A percentile compares a stretch with the other conserved stretches of the same genome.
phyloP scores from a whole-genome alignment of 140 eudicot genomes.

The Senecio squalidus region DNA sequence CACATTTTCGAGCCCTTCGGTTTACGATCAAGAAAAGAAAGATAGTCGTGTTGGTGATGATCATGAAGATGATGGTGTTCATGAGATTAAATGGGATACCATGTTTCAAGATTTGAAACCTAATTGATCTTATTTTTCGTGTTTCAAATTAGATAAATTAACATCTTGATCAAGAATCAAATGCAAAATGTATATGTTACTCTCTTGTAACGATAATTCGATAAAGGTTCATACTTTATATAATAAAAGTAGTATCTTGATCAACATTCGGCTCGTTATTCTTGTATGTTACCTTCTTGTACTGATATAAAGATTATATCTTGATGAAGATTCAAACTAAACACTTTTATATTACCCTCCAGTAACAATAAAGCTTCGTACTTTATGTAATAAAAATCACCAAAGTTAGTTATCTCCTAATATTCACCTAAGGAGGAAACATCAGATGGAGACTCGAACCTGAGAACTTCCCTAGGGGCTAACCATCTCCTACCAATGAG shows the following conservation, averaged over 20 bases:
- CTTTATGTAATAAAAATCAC: background rate
- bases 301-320: background rate
- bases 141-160: no score
- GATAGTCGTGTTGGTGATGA: slow-evolving; percentile 32
- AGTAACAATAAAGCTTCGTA: background rate
- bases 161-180: no score
- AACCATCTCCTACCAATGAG: no score
- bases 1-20: slow-evolving; percentile 51
- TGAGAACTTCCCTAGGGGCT: no score
- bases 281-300: background rate
- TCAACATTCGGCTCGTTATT: background rate
- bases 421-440: no score
- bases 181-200: no score
- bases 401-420: no score
- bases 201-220: slow-evolving; percentile 25
- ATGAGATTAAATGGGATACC: slow-evolving; percentile 84
- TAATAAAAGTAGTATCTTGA: background rate
- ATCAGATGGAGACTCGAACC: no score
- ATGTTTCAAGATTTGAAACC: slow-evolving; percentile 91
- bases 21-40: slow-evolving; percentile 38
- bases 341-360: background rate
- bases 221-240: slow-evolving; percentile 13
- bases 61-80: slow-evolving; percentile 44
- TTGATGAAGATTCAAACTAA: background rate
- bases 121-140: slow-evolving; percentile 34